These are phyloP conservation scores for Stephania cephalantha DNA, from an alignment of 164 flowering plant genomes.

Conservation along the genomic window DNA sequence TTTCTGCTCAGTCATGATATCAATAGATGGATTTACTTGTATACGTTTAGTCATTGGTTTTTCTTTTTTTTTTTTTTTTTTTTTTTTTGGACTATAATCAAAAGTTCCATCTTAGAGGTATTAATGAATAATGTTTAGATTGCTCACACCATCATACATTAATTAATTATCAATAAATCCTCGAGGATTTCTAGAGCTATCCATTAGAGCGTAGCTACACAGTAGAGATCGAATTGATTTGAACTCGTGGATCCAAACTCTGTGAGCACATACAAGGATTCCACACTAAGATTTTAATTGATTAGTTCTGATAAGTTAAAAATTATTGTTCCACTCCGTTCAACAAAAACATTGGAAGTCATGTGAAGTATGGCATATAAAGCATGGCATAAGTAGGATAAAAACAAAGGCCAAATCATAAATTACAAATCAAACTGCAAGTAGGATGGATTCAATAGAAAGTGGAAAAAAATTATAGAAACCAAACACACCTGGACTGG, in stretches of 20 bases:
- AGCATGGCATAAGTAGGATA: not conserved
- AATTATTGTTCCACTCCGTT: not conserved
- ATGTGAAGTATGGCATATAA: not conserved
- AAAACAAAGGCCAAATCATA: not conserved
- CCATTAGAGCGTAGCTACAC: not conserved
- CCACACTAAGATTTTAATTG: not conserved
- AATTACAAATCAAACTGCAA: not conserved
- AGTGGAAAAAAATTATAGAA: not conserved
- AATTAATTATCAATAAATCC: not conserved
- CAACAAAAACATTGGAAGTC: not conserved
- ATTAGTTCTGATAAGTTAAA: not conserved
- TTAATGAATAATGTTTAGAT: not conserved
- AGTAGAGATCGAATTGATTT: not conserved
- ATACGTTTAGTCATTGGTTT: too few relatives aligned
- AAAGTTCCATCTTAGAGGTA: not conserved
- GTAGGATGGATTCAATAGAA: not conserved
- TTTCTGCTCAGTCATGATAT: not conserved
- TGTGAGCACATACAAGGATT: not conserved
- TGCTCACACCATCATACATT: not conserved
- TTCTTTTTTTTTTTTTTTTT: too few relatives aligned
- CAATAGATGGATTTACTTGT: not conserved
- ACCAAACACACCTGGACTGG: constrained; percentile 41
- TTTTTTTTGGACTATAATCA: not conserved
- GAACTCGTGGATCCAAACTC: not conserved
- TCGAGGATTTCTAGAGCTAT: not conserved